These are phyloP conservation scores for Bryoglossum gracile DNA, from an alignment of 495 filamentous ascomycete species.

Conservation along the genomic window DNA sequence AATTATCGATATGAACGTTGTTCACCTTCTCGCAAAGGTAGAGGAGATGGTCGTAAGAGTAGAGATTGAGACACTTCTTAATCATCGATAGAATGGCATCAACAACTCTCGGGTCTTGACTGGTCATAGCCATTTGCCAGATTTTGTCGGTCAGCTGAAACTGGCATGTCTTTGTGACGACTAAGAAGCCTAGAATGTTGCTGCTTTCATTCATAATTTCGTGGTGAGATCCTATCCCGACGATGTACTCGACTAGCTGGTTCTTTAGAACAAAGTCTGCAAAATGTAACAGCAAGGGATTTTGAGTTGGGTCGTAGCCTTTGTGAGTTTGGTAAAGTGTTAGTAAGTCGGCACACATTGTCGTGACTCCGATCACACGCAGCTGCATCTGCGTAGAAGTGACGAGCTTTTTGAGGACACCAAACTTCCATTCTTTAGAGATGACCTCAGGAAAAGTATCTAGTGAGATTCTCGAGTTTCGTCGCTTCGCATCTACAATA, in stretches of 20 bases:
- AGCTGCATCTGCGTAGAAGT: conserved; percentile 84
- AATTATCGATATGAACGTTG: conserved; percentile 55
- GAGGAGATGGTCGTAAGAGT: conserved; percentile 46
- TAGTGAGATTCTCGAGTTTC: conserved; percentile 7
- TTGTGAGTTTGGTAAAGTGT: conserved; percentile 48
- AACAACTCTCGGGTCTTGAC: conserved; percentile 77
- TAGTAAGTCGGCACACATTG: conserved; percentile 68
- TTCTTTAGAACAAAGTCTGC: conserved; percentile 56
- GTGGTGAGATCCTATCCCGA: conserved; percentile 86
- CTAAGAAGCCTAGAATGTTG: conserved; percentile 82
- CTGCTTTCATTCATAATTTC: conserved; percentile 74
- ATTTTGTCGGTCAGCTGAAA: conserved; percentile 67
- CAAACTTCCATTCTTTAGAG: conserved; percentile 61
- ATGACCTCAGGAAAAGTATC: conserved; percentile 41
- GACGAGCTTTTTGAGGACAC: conserved; percentile 60
- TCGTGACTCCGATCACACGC: conserved; percentile 62
- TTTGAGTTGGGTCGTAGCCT: conserved; percentile 27
- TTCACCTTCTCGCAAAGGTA: conserved; percentile 71
- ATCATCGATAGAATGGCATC: conserved; percentile 74
- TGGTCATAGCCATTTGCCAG: conserved; percentile 77
- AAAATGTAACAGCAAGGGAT: conserved; percentile 55
- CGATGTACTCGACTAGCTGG: conserved; percentile 73
- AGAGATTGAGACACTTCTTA: conserved; percentile 53
- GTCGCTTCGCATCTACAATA: conserved; percentile 27
- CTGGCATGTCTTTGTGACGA: conserved; percentile 71